A percentile compares a stretch with the other conserved stretches of the same genome.
Evolutionary conservation across 73 alveolate species (phyloP).

Genomic region (Tetrahymena elliotti): DNA sequence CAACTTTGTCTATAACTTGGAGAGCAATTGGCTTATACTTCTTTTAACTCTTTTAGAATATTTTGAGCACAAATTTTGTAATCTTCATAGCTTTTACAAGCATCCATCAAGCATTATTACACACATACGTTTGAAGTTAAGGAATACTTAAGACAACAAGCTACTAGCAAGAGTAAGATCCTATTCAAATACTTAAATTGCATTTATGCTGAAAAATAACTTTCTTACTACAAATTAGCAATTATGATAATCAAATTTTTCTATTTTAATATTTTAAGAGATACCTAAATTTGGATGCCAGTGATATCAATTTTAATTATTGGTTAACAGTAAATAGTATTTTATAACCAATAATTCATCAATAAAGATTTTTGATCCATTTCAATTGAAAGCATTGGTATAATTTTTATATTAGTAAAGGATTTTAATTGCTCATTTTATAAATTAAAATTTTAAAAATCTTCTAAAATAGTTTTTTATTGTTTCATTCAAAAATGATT

Average conservation of each 20-base stretch:
- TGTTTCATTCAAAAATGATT: no score
- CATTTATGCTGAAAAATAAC: background rate
- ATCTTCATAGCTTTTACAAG: background rate
- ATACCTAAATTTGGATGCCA: background rate
- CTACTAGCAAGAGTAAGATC: background rate
- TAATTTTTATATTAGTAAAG: no score
- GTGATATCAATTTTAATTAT: no score
- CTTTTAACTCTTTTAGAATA: background rate
- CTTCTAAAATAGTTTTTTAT: no score
- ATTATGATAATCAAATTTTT: no score
- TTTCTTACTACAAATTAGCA: no score
- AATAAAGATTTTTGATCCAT: background rate
- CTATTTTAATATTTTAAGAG: background rate
- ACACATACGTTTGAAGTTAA: background rate
- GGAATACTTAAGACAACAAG: background rate
- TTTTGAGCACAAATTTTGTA: background rate
- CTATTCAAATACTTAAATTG: no score
- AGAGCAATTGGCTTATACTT: background rate
- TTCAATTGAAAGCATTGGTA: background rate
- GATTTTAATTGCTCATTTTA: background rate
- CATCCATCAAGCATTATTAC: background rate
- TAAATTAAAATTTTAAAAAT: no score
- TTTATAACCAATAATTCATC: background rate
- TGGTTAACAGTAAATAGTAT: background rate
- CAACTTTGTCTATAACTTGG: background rate